These are phyloP conservation scores for Citrullus mucosospermus DNA, from an alignment of 306 rosid species.

Conservation along the genomic window DNA sequence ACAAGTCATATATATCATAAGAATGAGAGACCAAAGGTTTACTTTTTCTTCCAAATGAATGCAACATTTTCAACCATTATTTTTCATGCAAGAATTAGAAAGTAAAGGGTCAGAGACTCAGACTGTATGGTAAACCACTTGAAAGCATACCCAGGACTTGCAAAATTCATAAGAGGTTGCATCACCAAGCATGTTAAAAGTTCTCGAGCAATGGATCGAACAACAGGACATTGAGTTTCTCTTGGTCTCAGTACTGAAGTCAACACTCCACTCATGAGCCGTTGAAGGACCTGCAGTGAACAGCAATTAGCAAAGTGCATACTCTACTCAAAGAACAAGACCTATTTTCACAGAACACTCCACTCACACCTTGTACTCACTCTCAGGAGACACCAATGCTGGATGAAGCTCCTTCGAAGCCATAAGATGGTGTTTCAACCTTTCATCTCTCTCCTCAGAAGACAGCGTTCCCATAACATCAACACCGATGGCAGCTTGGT, in stretches of 20 bases:
- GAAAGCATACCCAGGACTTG: constrained; percentile 86
- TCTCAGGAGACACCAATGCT: constrained; percentile 84
- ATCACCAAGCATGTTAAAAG: constrained; percentile 77
- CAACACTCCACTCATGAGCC: constrained; percentile 71
- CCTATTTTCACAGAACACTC: constrained; percentile 33
- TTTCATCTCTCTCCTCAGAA: constrained; percentile 91
- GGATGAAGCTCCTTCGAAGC: constrained; percentile 96
- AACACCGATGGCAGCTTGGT: constrained; percentile 78
- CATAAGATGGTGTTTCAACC: constrained; percentile 74
- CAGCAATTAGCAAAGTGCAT: constrained; percentile 23
- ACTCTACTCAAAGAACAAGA: constrained; percentile 12
- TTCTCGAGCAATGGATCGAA: constrained; percentile 82
- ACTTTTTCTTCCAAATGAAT: neutral
- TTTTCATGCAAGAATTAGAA: neutral
- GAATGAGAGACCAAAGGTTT: neutral
- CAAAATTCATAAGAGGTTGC: constrained; percentile 81
- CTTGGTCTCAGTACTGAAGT: constrained; percentile 62
- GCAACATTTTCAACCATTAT: neutral
- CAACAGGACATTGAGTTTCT: constrained; percentile 79
- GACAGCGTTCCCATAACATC: constrained; percentile 87
- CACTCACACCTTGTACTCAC: constrained; percentile 99
- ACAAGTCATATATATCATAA: neutral
- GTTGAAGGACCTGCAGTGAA: constrained; percentile 63
- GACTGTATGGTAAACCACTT: constrained; percentile 9
- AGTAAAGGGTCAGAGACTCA: neutral